Evolutionary conservation across 768 basidiomycete species (phyloP).

Genomic region (Tremella fuciformis): DNA sequence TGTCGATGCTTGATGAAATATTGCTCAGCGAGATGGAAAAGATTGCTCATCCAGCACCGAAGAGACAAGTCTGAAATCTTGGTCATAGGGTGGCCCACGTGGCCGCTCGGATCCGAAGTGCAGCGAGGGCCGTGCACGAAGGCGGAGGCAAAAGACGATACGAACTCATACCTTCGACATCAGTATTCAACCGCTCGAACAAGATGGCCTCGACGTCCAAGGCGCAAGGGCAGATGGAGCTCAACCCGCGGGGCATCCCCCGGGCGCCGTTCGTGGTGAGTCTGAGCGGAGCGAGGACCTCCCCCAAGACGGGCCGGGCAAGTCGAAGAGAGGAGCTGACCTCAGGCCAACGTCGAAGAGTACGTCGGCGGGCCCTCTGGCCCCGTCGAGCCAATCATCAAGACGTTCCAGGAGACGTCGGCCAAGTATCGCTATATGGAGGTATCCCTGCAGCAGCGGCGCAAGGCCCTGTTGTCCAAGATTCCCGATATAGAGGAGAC

Average conservation of each 20-base stretch:
- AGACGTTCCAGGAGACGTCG: conserved; percentile 83
- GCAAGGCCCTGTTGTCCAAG: conserved; percentile 80
- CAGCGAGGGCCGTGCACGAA: too few relatives aligned
- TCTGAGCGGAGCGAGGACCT: conserved; percentile 20
- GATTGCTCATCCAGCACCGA: too few relatives aligned
- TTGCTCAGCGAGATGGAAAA: too few relatives aligned
- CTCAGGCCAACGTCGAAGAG: conserved; percentile 78
- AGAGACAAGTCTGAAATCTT: too few relatives aligned
- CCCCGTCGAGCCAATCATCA: conserved; percentile 73
- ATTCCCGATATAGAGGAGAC: conserved; percentile 95
- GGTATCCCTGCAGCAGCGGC: conserved; percentile 70
- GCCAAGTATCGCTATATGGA: conserved; percentile 99
- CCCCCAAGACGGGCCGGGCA: not conserved
- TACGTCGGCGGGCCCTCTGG: conserved; percentile 76
- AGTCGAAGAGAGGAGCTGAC: not conserved
- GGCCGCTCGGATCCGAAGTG: too few relatives aligned
- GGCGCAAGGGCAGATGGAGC: conserved; percentile 54
- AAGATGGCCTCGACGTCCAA: conserved; percentile 24
- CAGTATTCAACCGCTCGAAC: too few relatives aligned
- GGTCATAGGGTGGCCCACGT: too few relatives aligned
- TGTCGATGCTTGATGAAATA: too few relatives aligned
- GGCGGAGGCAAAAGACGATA: too few relatives aligned
- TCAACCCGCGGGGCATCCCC: conserved; percentile 89
- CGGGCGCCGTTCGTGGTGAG: conserved; percentile 90
- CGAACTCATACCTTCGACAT: too few relatives aligned